These are phyloP conservation scores for Articulospora tetracladia DNA, from an alignment of 495 filamentous ascomycete genomes.

Conservation along the genomic window DNA sequence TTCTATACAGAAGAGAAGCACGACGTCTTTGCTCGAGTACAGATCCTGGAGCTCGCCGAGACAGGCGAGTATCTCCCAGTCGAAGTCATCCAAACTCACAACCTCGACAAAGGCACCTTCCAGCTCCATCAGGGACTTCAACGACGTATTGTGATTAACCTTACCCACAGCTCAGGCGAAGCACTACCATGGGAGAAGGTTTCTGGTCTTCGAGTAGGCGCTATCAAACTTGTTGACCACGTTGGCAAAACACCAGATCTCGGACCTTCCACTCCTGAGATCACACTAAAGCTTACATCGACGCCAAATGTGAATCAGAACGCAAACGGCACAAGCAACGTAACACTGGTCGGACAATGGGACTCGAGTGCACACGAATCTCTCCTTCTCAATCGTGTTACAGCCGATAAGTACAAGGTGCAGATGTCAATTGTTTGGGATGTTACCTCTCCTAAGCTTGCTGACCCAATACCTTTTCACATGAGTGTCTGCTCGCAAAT, in stretches of 20 bases:
- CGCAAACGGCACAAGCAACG: conserved; percentile 85
- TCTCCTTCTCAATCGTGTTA: conserved; percentile 81
- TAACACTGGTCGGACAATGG: conserved; percentile 87
- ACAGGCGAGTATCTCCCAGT: conserved; percentile 87
- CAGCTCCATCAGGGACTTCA: conserved; percentile 96
- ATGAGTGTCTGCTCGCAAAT: conserved; percentile 78
- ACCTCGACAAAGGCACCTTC: conserved; percentile 79
- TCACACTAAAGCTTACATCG: conserved; percentile 69
- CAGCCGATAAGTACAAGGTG: conserved; percentile 85
- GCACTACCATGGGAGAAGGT: conserved; percentile 84
- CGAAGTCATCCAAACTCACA: conserved; percentile 81
- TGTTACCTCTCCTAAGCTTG: conserved; percentile 70
- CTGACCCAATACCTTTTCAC: conserved; percentile 79
- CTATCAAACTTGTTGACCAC: conserved; percentile 76
- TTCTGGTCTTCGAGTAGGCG: conserved; percentile 66
- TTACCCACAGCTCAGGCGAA: conserved; percentile 87
- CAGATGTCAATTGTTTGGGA: conserved; percentile 85
- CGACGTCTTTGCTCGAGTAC: conserved; percentile 82
- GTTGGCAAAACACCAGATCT: conserved; percentile 81
- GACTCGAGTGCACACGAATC: conserved; percentile 93
- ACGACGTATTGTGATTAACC: conserved; percentile 76
- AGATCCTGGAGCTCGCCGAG: conserved; percentile 88
- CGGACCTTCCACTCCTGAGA: conserved; percentile 63
- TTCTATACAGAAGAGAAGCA: conserved; percentile 92
- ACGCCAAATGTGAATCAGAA: conserved; percentile 75